phyloP scores from a whole-genome alignment of 1,284 basidiomycete species.

The Ceratobasidium sp. region DNA sequence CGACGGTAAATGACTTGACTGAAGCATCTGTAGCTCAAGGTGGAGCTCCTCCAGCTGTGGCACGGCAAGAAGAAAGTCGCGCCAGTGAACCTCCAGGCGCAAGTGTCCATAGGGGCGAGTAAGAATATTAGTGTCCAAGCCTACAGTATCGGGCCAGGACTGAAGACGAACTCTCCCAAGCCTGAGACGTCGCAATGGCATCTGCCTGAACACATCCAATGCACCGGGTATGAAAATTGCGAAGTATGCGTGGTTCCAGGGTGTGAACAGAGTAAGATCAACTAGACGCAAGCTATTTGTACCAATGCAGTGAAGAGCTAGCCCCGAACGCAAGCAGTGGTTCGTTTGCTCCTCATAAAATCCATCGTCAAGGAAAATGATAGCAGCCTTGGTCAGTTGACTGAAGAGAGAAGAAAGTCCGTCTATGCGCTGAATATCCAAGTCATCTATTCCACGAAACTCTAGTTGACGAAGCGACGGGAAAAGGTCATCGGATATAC shows the following conservation, averaged over 20 bases:
- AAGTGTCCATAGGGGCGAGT: not conserved
- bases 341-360: too few relatives aligned
- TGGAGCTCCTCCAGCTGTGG: slow-evolving; percentile 10
- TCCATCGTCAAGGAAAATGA: not conserved
- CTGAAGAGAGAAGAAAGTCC: not conserved
- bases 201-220: not conserved
- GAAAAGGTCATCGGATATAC: not conserved
- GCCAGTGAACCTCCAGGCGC: not conserved
- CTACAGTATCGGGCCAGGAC: not conserved
- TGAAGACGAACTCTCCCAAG: not conserved
- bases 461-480: slow-evolving; percentile 2
- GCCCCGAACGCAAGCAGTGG: not conserved
- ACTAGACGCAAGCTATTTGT: not conserved
- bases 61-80: not conserved
- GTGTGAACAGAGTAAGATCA: not conserved
- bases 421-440: not conserved
- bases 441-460: not conserved
- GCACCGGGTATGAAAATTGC: not conserved
- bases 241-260: not conserved
- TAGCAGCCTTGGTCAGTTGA: not conserved
- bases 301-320: not conserved
- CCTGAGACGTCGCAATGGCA: slow-evolving; percentile 10
- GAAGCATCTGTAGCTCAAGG: not conserved
- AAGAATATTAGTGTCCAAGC: not conserved
- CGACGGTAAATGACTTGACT: not conserved